Base-by-base conservation (phyloP, 2,329 filamentous ascomycete genomes). In the Hypoxylon sp. region DNA sequence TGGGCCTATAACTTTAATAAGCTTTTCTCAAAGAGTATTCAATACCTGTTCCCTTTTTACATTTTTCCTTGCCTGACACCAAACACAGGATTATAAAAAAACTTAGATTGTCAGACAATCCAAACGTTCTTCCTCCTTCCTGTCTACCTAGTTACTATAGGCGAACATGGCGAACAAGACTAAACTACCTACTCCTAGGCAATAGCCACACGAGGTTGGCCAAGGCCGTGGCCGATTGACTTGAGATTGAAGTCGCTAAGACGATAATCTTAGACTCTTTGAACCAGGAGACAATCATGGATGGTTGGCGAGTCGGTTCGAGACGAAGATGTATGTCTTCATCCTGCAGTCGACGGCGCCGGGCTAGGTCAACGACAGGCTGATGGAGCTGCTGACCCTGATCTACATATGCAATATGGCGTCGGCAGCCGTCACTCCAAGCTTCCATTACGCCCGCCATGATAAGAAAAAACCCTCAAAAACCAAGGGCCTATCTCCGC, bases 331-430 rank as follows among this genome's bases (percentile, higher is more conserved):
- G 49, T 19, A 54, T 74, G 94, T 97, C 75, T 98, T 97, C 82
- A 97, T 98, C 73, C 85, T 98, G 64, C 94, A 98, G 80, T 97
- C 94, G 22, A 97, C 95, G 49, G 90, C 92, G 41, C 94, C 94
- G 1, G 94, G 94, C 77, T 93, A 97, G 76, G 95, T 98, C 82
- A 99, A 99, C 80, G 94, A 98, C 78, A 93, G 93, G 51, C 86
- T 99, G 63, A 98, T 99, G 94, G 94, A 99, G 80, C 87, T 98
- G 34, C 87, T 98, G 70, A 97, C 98, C 81, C 97, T 97, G 89
- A 96, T 97, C 79, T 96, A 97, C 76, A 95, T 94, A 68, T 97
- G 94, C 84, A 81, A 82, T 44, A 85, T 82, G 30, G 84, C 84
- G 32, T 83, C 80, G 46, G 94, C 94, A 10, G 94, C 93, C 68